phyloP scores from a whole-genome alignment of 1,284 basidiomycete genomes.

The Exobasidium rhododendri region DNA sequence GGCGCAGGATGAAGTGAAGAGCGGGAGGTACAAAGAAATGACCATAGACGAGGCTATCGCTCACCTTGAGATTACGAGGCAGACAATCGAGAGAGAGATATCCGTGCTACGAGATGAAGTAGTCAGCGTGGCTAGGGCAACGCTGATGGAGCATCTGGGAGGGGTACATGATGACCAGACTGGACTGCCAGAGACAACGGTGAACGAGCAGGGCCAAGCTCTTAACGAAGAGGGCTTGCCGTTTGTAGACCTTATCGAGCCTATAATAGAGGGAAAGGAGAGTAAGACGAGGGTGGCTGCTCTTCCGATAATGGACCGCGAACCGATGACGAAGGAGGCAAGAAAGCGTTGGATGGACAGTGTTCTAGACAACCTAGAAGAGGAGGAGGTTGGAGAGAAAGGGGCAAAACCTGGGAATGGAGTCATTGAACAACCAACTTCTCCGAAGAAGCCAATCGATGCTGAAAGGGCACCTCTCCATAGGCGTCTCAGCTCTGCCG shows the following conservation, averaged over 20 bases:
- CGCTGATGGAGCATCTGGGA: constrained; percentile 2
- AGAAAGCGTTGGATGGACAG: constrained; percentile 40
- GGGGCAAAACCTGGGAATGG: background rate
- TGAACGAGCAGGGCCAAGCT: constrained; percentile 34
- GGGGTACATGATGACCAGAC: background rate
- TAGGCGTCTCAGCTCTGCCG: constrained; percentile 1
- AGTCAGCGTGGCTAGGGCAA: background rate
- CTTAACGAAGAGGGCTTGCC: constrained; percentile 53
- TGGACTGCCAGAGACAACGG: background rate
- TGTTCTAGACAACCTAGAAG: constrained; percentile 37
- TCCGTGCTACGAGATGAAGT: constrained; percentile 1
- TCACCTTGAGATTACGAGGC: background rate
- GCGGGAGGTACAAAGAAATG: background rate
- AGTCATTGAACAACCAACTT: background rate
- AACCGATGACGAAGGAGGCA: constrained; percentile 19
- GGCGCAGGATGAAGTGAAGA: background rate
- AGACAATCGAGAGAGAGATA: background rate
- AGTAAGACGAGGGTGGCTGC: background rate
- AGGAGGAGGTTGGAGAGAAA: constrained; percentile 29
- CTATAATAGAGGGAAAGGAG: constrained; percentile 12
- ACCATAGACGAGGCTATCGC: background rate
- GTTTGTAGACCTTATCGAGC: constrained; percentile 48
- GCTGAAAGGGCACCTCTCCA: background rate
- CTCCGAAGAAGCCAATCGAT: constrained; percentile 2
- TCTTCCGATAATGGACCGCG: background rate